Percentiles rank a stretch among this genome's conserved stretches.
phyloP scores from a whole-genome alignment of 257 asterid genomes.

The Solanum tarijense region DNA sequence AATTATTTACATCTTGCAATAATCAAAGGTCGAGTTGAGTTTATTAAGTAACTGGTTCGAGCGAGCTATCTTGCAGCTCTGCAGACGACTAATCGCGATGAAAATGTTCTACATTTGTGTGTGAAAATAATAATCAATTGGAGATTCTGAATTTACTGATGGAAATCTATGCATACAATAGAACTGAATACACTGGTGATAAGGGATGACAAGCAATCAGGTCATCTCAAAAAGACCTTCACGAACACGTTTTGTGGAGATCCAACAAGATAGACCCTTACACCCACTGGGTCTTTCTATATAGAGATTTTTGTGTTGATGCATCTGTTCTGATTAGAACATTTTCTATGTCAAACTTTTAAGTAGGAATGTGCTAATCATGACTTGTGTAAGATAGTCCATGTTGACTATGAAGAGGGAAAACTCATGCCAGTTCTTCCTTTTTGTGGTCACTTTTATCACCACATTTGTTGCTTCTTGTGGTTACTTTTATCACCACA shows the following conservation, averaged over 20 bases:
- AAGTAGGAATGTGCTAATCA: background rate
- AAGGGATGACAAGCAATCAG: too few relatives aligned
- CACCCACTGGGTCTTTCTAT: too few relatives aligned
- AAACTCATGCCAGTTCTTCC: background rate
- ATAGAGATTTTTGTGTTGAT: too few relatives aligned
- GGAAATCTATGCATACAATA: background rate
- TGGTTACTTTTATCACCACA: too few relatives aligned
- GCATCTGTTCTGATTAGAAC: background rate
- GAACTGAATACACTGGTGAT: too few relatives aligned
- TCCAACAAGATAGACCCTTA: too few relatives aligned
- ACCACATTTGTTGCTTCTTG: background rate
- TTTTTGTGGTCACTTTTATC: background rate
- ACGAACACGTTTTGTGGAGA: too few relatives aligned
- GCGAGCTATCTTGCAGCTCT: conserved; percentile 13
- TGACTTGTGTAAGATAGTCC: background rate
- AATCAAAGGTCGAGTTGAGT: conserved; percentile 16
- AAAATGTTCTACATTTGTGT: conserved; percentile 31
- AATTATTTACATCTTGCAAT: conserved; percentile 34
- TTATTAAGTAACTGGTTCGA: conserved; percentile 13
- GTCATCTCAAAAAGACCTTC: too few relatives aligned
- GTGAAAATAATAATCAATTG: conserved; percentile 18
- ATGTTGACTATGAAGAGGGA: background rate
- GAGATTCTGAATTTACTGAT: conserved; percentile 17
- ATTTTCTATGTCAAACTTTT: background rate
- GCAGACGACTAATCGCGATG: background rate